Evolutionary conservation across 1,139 yeast species (phyloP).

Genomic region (Blastobotrys apis): DNA sequence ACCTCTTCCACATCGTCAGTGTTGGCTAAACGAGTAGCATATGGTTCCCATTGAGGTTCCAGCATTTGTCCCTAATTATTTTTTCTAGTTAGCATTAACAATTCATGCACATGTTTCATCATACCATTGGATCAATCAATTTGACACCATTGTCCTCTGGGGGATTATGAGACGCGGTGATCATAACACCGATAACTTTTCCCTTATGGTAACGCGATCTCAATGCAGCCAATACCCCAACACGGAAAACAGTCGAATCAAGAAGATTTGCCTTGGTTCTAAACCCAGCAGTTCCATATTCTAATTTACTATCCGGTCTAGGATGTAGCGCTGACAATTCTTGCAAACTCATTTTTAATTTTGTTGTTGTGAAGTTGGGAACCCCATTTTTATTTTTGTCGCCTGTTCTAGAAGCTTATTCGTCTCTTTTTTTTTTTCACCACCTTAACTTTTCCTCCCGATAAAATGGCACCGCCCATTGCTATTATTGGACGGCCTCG

Average conservation of each 20-base stretch:
- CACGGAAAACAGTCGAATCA: slow-evolving; percentile 81
- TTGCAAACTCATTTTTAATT: slow-evolving; percentile 1
- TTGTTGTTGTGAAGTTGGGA: not conserved
- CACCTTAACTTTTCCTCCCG: not conserved
- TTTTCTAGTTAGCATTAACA: not conserved
- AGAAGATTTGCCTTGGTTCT: slow-evolving; percentile 67
- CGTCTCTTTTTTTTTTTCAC: not conserved
- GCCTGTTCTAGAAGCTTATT: not conserved
- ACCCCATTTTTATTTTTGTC: not conserved
- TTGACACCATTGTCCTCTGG: slow-evolving; percentile 96
- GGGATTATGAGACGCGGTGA: slow-evolving; percentile 96
- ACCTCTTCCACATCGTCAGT: slow-evolving; percentile 37
- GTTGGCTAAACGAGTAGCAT: slow-evolving; percentile 81
- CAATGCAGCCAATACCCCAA: slow-evolving; percentile 75
- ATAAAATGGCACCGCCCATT: slow-evolving; percentile 28
- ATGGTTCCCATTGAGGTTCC: slow-evolving; percentile 74
- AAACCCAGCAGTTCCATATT: slow-evolving; percentile 96
- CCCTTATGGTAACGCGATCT: slow-evolving; percentile 71
- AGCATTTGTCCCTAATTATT: slow-evolving; percentile 76
- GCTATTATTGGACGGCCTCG: slow-evolving; percentile 18
- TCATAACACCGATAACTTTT: slow-evolving; percentile 73
- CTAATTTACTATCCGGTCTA: slow-evolving; percentile 37
- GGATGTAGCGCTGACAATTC: slow-evolving; percentile 4
- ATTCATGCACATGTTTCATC: not conserved
- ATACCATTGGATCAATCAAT: slow-evolving; percentile 67